Base-by-base conservation (phyloP, 2,329 filamentous ascomycete species). In the Chaetomium strumarium region DNA sequence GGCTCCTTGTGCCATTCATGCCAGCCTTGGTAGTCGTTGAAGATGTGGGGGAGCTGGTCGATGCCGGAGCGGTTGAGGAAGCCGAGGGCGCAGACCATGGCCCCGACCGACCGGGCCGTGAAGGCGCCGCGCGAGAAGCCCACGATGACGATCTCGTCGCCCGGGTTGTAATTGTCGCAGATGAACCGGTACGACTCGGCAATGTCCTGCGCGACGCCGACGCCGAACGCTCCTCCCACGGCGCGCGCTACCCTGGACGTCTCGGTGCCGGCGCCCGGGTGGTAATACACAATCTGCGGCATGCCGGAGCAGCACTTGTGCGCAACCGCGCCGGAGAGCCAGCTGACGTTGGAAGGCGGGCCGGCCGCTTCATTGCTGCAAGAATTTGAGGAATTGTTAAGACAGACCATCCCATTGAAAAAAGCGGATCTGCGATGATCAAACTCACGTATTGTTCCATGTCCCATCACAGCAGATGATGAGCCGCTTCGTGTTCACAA, bases 401-500 rank as follows among this genome's bases (percentile, higher is more conserved):
- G n/a, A n/a, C 17, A 24, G 24, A 24, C 24, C 24, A 24, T 24
- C 24, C 24, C 24, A 7, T 24, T 24, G 24, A 7, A 24, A 24
- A 24, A n/a, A n/a, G n/a, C n/a, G n/a, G n/a, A n/a, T n/a, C n/a
- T n/a, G n/a, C n/a, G 24, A 4, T 24, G 7, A 24, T 24, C 24
- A 24, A 24, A 24, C 24, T 24, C 37, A 60, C 53, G 59, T 56
- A 48, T 60, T 58, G 48, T 67, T 68, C 68, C 66, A 70, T 8
- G 68, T 69, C 14, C 68, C 69, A 49, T 71, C 69, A 33, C 67
- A 70, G 53, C 68, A 71, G 40, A 69, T 60, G 36, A 70, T 53
- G 14, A 66, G 45, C 4, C 62, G 58, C 38, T 65, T 66, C 5
- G 17, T 38, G 36, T 38, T 38, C 24, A 24, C 24, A 24, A 24